Evolutionary conservation across 768 basidiomycete species (phyloP), one percentile per base, ranked within the genome.

Genomic region (Cubamyces lactineus): DNA sequence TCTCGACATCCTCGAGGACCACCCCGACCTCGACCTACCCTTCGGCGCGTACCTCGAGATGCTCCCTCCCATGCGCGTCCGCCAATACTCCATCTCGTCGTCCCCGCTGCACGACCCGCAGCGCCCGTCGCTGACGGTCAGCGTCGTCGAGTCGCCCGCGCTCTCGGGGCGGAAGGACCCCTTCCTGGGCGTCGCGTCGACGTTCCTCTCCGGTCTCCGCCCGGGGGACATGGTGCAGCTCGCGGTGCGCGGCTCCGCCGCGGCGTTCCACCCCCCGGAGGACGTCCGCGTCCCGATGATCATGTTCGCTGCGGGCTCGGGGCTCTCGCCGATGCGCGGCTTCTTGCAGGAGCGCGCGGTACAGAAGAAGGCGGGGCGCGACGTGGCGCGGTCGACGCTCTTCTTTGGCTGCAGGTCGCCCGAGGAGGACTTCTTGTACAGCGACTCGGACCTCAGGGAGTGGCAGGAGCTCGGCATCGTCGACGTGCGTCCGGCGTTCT

Each of bases 81-180:
- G 82, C 23, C 80, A 82, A 69, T 82, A 83, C 71, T 81, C 80
- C 2, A 82, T 82, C 63, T 82, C 82, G 0, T 80, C 79, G 1
- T 81, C 80, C 1, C 80, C 80, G 3, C 71, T 83, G 8, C 77
- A 77, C 75, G 74, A 79, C 60, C 72, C 81, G 7, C 66, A 70
- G 38, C 75, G 73, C 46, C 77, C 77, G 30, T 76, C 79, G n/a
- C 73, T 83, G 34, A 82, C 81, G 26, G 64, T 82, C 60, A 78
- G 77, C 69, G 77, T 82, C 17, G 65, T 83, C 39, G 73, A 78
- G 46, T 73, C 73, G 6, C 76, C 78, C 0, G 63, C 79, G 24
- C 56, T 76, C 30, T 74, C 77, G 3, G 76, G 75, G 8, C 59
- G 66, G 17, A 65, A 65, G 6, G 68, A 75, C 45, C 65, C 66